Evolutionary conservation across 176 grass and related monocot species (phyloP).

Genomic region (Phragmites australis): DNA sequence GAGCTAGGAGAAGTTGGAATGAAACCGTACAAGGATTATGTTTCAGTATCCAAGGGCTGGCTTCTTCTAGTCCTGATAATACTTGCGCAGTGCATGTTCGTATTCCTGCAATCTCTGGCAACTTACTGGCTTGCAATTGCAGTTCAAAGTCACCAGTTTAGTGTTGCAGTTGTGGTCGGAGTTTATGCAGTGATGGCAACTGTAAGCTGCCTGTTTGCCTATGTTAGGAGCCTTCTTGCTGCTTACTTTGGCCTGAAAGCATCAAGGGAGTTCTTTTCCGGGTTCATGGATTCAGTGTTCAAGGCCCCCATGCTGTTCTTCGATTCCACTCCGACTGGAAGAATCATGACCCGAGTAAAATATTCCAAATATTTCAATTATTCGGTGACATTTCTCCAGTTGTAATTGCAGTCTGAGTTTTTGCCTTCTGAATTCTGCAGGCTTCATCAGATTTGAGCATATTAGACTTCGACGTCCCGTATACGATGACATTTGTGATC

Average conservation of each 20-base stretch:
- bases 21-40: conserved; percentile 65
- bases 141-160: conserved; percentile 46
- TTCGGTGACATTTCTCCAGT: background rate
- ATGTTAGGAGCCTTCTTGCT: conserved; percentile 64
- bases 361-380: background rate
- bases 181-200: conserved; percentile 65
- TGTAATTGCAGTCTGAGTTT: conserved; percentile 4
- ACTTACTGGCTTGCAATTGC: conserved; percentile 75
- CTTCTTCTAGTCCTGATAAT: conserved; percentile 54
- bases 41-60: conserved; percentile 51
- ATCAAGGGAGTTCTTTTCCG: conserved; percentile 77
- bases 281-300: conserved; percentile 88
- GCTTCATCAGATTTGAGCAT: conserved; percentile 84
- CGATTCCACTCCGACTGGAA: conserved; percentile 77
- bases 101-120: conserved; percentile 60
- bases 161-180: conserved; percentile 45
- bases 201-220: conserved; percentile 73
- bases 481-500: conserved; percentile 66
- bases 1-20: conserved; percentile 67
- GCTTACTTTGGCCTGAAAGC: conserved; percentile 81
- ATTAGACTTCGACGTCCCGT: conserved; percentile 88
- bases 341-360: conserved; percentile 73
- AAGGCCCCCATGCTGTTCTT: conserved; percentile 89
- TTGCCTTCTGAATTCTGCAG: conserved; percentile 34
- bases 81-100: conserved; percentile 51